A percentile compares a stretch with the other conserved stretches of the same genome.
phyloP scores from a whole-genome alignment of 495 filamentous ascomycete species.

The Podospora anserina region DNA sequence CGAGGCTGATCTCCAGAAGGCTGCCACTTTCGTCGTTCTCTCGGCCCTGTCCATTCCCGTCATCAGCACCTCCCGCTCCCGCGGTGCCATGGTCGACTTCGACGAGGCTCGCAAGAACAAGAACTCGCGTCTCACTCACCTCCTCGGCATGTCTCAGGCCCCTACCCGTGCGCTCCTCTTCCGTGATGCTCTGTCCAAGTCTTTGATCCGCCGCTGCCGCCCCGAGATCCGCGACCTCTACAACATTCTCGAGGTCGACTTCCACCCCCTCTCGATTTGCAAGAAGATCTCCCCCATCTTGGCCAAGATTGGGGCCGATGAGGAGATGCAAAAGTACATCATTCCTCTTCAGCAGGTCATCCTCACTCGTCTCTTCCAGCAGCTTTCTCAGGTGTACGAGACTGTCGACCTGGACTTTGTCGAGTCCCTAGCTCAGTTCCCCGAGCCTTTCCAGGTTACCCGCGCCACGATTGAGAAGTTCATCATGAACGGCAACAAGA shows the following conservation, averaged over 20 bases:
- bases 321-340: constrained; percentile 96
- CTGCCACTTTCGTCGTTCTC: constrained; percentile 93
- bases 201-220: constrained; percentile 82
- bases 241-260: constrained; percentile 97
- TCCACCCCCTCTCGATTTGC: constrained; percentile 98
- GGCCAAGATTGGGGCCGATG: constrained; percentile 85
- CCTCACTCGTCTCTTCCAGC: constrained; percentile 95
- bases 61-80: constrained; percentile 95
- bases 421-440: constrained; percentile 90
- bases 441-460: constrained; percentile 91
- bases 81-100: constrained; percentile 91
- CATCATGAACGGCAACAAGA: constrained; percentile 99
- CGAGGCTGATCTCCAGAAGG: constrained; percentile 78
- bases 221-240: constrained; percentile 95
- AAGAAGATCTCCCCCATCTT: constrained; percentile 98
- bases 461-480: constrained; percentile 96
- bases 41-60: constrained; percentile 95
- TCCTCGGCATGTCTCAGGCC: constrained; percentile 85
- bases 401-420: constrained; percentile 94
- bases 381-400: constrained; percentile 98
- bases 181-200: constrained; percentile 92
- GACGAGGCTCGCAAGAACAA: constrained; percentile 98
- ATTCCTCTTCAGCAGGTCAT: constrained; percentile 95
- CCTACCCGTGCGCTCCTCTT: constrained; percentile 89
- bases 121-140: constrained; percentile 92